phyloP scores from a whole-genome alignment of 371 early-diverging fungal genomes.

The Apophysomyces ossiformis region DNA sequence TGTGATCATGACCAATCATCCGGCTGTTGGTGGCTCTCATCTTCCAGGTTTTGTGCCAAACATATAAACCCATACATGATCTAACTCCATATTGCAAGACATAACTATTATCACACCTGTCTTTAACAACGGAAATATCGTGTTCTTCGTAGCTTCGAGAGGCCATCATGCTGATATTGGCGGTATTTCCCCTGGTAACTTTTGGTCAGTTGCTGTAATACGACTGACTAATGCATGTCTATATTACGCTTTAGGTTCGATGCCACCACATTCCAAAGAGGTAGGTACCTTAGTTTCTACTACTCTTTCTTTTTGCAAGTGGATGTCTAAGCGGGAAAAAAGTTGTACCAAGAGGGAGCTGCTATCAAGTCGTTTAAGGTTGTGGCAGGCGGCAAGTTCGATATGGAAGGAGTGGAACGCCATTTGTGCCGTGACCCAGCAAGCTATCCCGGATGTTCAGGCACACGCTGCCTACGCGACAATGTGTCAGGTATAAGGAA shows the following conservation, averaged over 20 bases:
- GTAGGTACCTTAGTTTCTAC: conserved; percentile 8
- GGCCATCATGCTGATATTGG: conserved; percentile 99
- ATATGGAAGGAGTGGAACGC: conserved; percentile 74
- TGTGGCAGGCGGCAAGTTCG: conserved; percentile 80
- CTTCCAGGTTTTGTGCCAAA: conserved; percentile 63
- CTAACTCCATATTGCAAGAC: conserved; percentile 39
- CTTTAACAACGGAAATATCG: conserved; percentile 79
- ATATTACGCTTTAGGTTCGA: conserved; percentile 45
- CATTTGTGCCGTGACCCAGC: conserved; percentile 83
- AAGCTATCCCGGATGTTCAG: conserved; percentile 84
- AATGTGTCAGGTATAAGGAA: conserved; percentile 71
- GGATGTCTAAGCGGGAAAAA: background rate
- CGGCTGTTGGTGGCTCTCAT: conserved; percentile 95
- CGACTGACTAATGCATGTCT: background rate
- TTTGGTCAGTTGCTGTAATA: background rate
- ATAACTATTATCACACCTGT: conserved; percentile 98
- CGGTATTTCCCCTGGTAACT: conserved; percentile 74
- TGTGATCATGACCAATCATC: conserved; percentile 95
- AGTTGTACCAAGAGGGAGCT: conserved; percentile 93
- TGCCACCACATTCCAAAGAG: conserved; percentile 87
- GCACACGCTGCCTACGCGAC: conserved; percentile 85
- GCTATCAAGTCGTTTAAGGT: conserved; percentile 89
- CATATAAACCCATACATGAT: background rate
- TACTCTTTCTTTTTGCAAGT: no score
- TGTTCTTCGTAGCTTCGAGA: conserved; percentile 94